Evolutionary conservation across 441 rosid species (phyloP).

Genomic region (Hypseocharis bilobata): DNA sequence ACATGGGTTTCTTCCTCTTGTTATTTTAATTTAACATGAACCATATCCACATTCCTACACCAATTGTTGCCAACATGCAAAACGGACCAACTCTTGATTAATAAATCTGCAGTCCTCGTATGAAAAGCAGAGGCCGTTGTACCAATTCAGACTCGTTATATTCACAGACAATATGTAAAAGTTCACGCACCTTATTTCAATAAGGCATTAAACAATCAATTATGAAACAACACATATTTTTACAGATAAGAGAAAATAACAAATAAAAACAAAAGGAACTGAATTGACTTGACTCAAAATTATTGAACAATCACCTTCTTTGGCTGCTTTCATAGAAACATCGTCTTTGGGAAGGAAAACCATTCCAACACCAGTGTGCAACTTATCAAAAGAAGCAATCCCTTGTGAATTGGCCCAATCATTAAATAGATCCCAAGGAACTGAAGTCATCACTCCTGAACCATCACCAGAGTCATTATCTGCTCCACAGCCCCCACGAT

Average conservation of each 20-base stretch:
- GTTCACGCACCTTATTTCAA: background rate
- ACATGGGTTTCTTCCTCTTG: conserved; percentile 3
- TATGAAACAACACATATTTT: background rate
- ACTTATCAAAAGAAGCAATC: conserved; percentile 63
- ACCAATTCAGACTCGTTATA: background rate
- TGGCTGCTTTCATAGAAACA: conserved; percentile 53
- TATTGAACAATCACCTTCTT: conserved; percentile 51
- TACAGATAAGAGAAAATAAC: background rate
- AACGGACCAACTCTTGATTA: background rate
- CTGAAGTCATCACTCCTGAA: conserved; percentile 89
- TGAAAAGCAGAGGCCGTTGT: too few species aligned
- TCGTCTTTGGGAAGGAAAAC: conserved; percentile 77
- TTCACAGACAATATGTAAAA: background rate
- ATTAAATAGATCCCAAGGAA: conserved; percentile 84
- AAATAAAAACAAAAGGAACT: background rate
- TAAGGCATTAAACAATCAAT: conserved; percentile 2
- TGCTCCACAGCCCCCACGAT: conserved; percentile 99
- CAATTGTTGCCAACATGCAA: conserved; percentile 6
- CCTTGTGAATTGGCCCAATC: conserved; percentile 80
- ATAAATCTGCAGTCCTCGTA: conserved; percentile 2
- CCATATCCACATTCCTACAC: background rate
- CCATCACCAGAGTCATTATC: conserved; percentile 99
- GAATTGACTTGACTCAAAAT: conserved; percentile 6
- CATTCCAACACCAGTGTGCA: conserved; percentile 95
- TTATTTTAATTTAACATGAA: background rate